A percentile compares a stretch with the other conserved stretches of the same genome.
These are phyloP conservation scores for Pseudogymnoascus sp. DNA, from an alignment of 2,329 filamentous ascomycete species.

Conservation along the genomic window DNA sequence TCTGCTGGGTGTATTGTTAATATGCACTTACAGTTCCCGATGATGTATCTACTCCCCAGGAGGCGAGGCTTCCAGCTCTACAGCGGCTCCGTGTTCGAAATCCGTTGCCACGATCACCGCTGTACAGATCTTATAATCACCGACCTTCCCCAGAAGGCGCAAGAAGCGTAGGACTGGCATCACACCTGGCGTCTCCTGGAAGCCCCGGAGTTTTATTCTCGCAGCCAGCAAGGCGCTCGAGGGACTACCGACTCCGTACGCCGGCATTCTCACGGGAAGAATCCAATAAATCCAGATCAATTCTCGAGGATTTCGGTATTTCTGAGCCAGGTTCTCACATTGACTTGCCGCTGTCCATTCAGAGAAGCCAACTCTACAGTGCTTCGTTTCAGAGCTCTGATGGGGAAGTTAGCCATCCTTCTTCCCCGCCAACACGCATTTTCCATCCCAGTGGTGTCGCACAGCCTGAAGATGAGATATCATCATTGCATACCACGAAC, in stretches of 20 bases:
- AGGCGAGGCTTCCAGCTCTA: conserved; percentile 12
- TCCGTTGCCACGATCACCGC: conserved; percentile 26
- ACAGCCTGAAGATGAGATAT: background rate
- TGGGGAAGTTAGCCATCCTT: background rate
- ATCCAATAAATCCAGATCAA: conserved; percentile 26
- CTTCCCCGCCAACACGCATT: conserved; percentile 1
- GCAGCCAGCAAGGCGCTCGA: conserved; percentile 24
- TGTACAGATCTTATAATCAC: conserved; percentile 27
- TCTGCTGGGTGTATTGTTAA: background rate
- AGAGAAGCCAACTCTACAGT: background rate
- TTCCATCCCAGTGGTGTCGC: background rate
- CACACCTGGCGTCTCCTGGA: conserved; percentile 21
- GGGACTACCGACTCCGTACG: conserved; percentile 28
- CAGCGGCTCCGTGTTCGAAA: conserved; percentile 13
- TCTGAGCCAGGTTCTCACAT: background rate
- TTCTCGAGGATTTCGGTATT: conserved; percentile 18
- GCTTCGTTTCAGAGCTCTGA: background rate
- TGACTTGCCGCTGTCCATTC: background rate
- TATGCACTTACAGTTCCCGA: conserved; percentile 18
- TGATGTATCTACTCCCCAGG: conserved; percentile 24
- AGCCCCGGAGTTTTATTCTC: conserved; percentile 26
- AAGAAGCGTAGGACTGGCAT: conserved; percentile 19
- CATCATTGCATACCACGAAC: background rate
- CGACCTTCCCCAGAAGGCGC: conserved; percentile 25
- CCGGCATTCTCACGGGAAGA: conserved; percentile 30